phyloP scores from a whole-genome alignment of 164 flowering plant species.

The grape (Vitis vinifera) region DNA sequence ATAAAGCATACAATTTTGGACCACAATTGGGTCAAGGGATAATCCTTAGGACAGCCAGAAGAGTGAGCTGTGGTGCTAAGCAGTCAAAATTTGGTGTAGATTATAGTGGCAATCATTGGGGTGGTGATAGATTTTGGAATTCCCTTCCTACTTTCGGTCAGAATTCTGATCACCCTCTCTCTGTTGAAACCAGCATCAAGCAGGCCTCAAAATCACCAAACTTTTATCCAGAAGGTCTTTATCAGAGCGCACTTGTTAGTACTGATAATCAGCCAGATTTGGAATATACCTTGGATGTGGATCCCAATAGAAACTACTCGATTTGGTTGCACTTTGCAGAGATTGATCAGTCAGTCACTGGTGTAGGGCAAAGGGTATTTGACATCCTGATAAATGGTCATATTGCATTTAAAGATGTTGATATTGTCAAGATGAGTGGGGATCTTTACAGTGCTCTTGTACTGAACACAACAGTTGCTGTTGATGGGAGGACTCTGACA shows the following conservation, averaged over 20 bases:
- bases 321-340: slow-evolving; percentile 98
- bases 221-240: slow-evolving; percentile 81
- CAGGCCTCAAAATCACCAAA: slow-evolving; percentile 67
- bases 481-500: slow-evolving; percentile 78
- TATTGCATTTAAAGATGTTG: slow-evolving; percentile 60
- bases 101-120: slow-evolving; percentile 73
- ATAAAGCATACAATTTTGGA: slow-evolving; percentile 67
- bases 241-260: slow-evolving; percentile 69
- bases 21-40: slow-evolving; percentile 56
- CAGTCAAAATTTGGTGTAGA: slow-evolving; percentile 73
- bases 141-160: slow-evolving; percentile 49
- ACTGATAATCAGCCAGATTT: slow-evolving; percentile 64
- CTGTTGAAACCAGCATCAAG: slow-evolving; percentile 49
- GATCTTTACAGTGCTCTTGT: slow-evolving; percentile 66
- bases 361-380: slow-evolving; percentile 73
- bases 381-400: slow-evolving; percentile 89
- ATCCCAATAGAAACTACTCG: slow-evolving; percentile 86
- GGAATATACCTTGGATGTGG: slow-evolving; percentile 71
- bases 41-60: slow-evolving; percentile 65
- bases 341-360: slow-evolving; percentile 60
- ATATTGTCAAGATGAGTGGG: slow-evolving; percentile 64
- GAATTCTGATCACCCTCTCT: slow-evolving; percentile 41
- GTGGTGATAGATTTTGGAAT: slow-evolving; percentile 94
- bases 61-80: slow-evolving; percentile 64
- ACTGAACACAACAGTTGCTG: slow-evolving; percentile 73